phyloP scores from a whole-genome alignment of 2,329 filamentous ascomycete species.

The Aspergillus floridensis region DNA sequence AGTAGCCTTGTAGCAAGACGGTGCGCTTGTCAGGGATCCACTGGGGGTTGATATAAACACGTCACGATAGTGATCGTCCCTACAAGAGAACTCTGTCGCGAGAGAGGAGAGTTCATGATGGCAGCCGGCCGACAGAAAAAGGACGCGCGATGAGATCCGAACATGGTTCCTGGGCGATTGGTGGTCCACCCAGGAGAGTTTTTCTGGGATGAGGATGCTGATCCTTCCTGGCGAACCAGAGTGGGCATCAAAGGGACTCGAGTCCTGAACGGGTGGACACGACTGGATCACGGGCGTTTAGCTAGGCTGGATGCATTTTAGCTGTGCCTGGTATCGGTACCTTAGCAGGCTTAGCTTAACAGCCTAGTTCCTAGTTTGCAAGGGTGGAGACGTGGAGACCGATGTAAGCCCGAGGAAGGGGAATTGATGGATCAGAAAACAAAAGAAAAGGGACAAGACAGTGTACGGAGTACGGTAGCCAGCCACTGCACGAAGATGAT shows the following conservation, averaged over 20 bases:
- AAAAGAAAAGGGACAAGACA: background rate
- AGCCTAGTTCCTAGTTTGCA: background rate
- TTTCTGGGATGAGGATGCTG: constrained; percentile 6
- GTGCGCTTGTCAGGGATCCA: constrained; percentile 15
- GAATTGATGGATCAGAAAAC: constrained; percentile 5
- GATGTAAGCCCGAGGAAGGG: constrained; percentile 3
- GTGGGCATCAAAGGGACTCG: constrained; percentile 2
- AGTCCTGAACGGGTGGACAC: background rate
- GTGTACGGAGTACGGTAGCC: background rate
- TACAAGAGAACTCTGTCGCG: constrained; percentile 3
- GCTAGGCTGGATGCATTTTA: background rate
- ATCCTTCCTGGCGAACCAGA: constrained; percentile 14
- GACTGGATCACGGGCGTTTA: background rate
- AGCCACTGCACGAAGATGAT: constrained; percentile 2
- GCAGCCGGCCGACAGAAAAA: constrained; percentile 10
- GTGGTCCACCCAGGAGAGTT: constrained; percentile 4
- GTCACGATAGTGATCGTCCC: constrained; percentile 10
- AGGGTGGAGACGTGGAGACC: background rate
- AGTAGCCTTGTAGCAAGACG: background rate
- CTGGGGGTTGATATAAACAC: constrained; percentile 12
- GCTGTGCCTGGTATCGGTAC: background rate
- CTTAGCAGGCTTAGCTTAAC: background rate
- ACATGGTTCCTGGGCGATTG: constrained; percentile 11
- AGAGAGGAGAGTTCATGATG: constrained; percentile 8
- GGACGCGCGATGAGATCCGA: constrained; percentile 15